Evolutionary conservation across 192 early-diverging fungal species (phyloP).

Genomic region (Mortierella alpina): DNA sequence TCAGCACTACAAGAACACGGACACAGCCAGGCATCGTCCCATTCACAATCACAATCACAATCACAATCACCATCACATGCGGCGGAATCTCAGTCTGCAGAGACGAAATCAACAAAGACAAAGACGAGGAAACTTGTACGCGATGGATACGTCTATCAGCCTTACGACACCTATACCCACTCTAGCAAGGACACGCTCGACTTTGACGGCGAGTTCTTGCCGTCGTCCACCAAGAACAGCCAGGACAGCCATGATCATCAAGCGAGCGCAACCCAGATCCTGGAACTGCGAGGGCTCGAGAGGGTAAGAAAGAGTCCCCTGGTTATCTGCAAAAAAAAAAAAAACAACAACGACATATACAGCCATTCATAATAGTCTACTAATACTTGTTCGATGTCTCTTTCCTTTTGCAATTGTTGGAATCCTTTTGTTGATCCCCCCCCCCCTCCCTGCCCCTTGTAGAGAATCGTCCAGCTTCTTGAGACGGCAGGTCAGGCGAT

Average conservation of each 20-base stretch:
- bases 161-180: slow-evolving; percentile 15
- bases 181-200: neutral
- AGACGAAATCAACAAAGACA: slow-evolving; percentile 4
- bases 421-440: too few species aligned
- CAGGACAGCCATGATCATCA: neutral
- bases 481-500: slow-evolving; percentile 54
- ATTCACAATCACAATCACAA: neutral
- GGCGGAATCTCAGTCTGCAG: neutral
- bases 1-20: neutral
- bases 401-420: neutral
- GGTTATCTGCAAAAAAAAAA: neutral
- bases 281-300: slow-evolving; percentile 44
- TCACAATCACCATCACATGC: neutral
- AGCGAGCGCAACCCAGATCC: slow-evolving; percentile 38
- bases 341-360: too few species aligned
- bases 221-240: neutral
- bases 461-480: slow-evolving; percentile 54
- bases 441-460: too few species aligned
- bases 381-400: neutral
- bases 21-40: neutral
- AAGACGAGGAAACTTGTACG: slow-evolving; percentile 10
- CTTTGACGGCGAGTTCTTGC: neutral
- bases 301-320: slow-evolving; percentile 9
- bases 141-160: slow-evolving; percentile 52
- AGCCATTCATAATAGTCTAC: neutral